These are phyloP conservation scores for Butyriboletus loyo DNA, from an alignment of 768 basidiomycete genomes.

Conservation along the genomic window DNA sequence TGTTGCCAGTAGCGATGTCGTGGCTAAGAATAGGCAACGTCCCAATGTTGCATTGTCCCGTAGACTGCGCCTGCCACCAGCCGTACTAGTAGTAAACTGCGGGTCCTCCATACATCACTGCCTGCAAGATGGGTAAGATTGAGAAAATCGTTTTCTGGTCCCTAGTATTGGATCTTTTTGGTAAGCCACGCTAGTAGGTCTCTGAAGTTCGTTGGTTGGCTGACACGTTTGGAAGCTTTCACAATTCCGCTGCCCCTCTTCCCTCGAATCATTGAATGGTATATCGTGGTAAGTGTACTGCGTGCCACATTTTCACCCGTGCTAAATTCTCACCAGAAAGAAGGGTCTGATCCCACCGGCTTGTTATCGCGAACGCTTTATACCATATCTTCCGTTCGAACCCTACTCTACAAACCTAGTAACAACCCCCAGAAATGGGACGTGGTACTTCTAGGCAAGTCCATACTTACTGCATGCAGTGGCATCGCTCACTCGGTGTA, in stretches of 20 bases:
- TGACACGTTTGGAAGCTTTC: constrained; percentile 56
- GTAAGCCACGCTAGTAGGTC: constrained; percentile 33
- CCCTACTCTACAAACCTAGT: constrained; percentile 57
- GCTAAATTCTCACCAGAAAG: constrained; percentile 46
- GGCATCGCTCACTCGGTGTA: constrained; percentile 5
- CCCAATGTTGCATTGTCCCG: neutral
- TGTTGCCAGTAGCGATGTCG: too few species aligned
- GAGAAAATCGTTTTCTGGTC: constrained; percentile 87
- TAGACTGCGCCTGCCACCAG: neutral
- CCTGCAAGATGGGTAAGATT: constrained; percentile 53
- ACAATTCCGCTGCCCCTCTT: constrained; percentile 96
- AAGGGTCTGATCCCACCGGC: constrained; percentile 64
- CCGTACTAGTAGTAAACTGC: neutral
- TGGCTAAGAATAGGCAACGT: too few species aligned
- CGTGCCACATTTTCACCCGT: neutral
- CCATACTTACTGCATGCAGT: neutral
- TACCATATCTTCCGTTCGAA: constrained; percentile 63
- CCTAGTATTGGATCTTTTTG: constrained; percentile 83
- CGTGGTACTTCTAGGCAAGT: constrained; percentile 81
- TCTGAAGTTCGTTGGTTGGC: neutral
- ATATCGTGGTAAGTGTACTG: constrained; percentile 54
- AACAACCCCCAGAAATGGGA: constrained; percentile 83
- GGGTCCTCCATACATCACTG: neutral
- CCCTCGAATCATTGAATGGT: constrained; percentile 96
- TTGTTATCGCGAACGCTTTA: constrained; percentile 71